phyloP scores from a whole-genome alignment of 164 flowering plant species.

The Stephania yunnanensis region DNA sequence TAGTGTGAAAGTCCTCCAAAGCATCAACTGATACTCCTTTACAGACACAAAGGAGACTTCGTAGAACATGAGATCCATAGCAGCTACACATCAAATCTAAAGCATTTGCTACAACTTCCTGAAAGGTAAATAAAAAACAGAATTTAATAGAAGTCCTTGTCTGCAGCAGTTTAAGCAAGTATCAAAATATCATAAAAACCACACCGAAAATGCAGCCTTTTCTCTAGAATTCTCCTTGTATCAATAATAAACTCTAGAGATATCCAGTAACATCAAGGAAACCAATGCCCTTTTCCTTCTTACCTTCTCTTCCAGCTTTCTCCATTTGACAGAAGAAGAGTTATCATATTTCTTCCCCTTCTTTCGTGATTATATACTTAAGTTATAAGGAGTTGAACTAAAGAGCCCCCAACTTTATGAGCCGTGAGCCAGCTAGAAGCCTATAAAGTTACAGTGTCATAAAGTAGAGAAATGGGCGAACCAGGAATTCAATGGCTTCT shows the following conservation, averaged over 20 bases:
- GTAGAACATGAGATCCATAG: conserved; percentile 91
- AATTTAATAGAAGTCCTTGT: conserved; percentile 2
- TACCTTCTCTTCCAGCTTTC: too few species aligned
- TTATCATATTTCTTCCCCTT: too few species aligned
- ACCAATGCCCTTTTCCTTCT: too few species aligned
- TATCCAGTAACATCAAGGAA: too few species aligned
- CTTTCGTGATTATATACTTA: not conserved
- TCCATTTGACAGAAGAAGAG: too few species aligned
- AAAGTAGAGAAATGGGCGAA: too few species aligned
- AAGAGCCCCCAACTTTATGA: not conserved
- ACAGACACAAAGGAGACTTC: conserved; percentile 84
- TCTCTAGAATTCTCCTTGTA: not conserved
- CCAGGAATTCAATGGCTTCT: too few species aligned
- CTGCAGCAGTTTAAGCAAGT: not conserved
- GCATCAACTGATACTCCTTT: conserved; percentile 66
- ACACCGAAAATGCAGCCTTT: not conserved
- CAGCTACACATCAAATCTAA: conserved; percentile 63
- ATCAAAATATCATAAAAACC: not conserved
- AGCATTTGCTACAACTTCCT: conserved; percentile 59
- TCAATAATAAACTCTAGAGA: too few species aligned
- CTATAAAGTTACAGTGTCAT: too few species aligned
- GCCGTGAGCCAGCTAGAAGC: not conserved
- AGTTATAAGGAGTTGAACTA: not conserved
- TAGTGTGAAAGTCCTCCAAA: conserved; percentile 43
- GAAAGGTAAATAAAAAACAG: conserved; percentile 14